Evolutionary conservation across 1,139 yeast genomes (phyloP).

Genomic region (Debaryomycetaceae sp.): DNA sequence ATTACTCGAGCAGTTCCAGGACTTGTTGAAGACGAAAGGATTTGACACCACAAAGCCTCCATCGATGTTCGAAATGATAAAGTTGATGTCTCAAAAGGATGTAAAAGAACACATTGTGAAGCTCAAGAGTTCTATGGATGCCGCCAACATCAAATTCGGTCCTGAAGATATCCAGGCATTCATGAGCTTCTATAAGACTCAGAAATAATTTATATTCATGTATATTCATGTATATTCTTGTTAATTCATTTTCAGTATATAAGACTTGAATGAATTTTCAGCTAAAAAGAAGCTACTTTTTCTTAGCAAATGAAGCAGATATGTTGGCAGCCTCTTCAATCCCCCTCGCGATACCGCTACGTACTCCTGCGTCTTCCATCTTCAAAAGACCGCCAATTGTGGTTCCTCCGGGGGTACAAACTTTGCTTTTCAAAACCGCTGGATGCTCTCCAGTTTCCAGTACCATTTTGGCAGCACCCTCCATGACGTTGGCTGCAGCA

Average conservation of each 20-base stretch:
- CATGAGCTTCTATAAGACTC: slow-evolving; percentile 14
- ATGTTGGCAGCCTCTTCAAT: slow-evolving; percentile 87
- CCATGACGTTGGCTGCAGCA: slow-evolving; percentile 94
- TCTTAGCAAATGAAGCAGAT: slow-evolving; percentile 75
- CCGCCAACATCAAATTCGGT: slow-evolving; percentile 27
- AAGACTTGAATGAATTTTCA: not conserved
- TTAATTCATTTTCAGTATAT: not conserved
- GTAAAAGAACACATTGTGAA: slow-evolving; percentile 28
- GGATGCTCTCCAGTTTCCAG: slow-evolving; percentile 84
- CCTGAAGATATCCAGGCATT: slow-evolving; percentile 35
- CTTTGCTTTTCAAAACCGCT: slow-evolving; percentile 81
- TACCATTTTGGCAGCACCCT: slow-evolving; percentile 95
- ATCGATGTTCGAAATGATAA: slow-evolving; percentile 34
- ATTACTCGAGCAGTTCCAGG: slow-evolving; percentile 29
- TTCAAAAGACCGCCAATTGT: slow-evolving; percentile 93
- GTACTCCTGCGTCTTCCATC: slow-evolving; percentile 88
- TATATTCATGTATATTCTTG: too few relatives aligned
- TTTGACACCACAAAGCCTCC: slow-evolving; percentile 30
- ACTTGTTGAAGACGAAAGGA: slow-evolving; percentile 31
- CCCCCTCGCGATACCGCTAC: slow-evolving; percentile 84
- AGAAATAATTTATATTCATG: slow-evolving; percentile 1
- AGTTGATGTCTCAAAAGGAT: slow-evolving; percentile 35
- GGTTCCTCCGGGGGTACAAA: slow-evolving; percentile 98
- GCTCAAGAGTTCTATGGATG: slow-evolving; percentile 31
- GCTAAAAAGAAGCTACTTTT: slow-evolving; percentile 24